phyloP scores from a whole-genome alignment of 805 yeast species.

The Spencermartinsiella europaea region DNA sequence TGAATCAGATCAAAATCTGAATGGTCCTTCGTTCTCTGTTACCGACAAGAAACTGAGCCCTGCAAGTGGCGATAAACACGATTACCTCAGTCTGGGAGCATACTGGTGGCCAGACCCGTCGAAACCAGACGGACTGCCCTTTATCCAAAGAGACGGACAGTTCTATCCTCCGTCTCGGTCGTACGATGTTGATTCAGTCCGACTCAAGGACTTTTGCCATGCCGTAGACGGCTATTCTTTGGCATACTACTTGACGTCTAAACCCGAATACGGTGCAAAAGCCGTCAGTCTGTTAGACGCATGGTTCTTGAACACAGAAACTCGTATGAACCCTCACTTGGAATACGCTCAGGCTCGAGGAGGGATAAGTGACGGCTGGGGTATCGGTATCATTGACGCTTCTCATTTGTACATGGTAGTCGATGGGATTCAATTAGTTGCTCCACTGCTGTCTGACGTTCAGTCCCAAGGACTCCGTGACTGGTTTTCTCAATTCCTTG shows the following conservation, averaged over 20 bases:
- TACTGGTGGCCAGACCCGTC: slow-evolving; percentile 6
- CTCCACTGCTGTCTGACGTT: not conserved
- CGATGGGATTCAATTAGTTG: not conserved
- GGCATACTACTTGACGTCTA: slow-evolving; percentile 3
- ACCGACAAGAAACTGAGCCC: slow-evolving; percentile 2
- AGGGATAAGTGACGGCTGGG: slow-evolving; percentile 4
- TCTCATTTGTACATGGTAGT: slow-evolving; percentile 1
- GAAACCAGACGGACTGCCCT: slow-evolving; percentile 4
- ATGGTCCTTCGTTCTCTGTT: not conserved
- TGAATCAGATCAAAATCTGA: not conserved
- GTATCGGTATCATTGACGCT: slow-evolving; percentile 7
- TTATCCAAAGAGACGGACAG: slow-evolving; percentile 2
- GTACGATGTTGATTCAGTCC: not conserved
- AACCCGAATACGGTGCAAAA: not conserved
- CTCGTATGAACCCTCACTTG: slow-evolving; percentile 7
- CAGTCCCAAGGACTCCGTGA: not conserved
- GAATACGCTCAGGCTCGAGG: slow-evolving; percentile 4
- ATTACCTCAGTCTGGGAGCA: slow-evolving; percentile 4
- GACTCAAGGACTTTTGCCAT: slow-evolving; percentile 4
- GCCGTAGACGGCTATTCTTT: slow-evolving; percentile 1
- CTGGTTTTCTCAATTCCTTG: slow-evolving; percentile 1
- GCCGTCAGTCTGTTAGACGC: not conserved
- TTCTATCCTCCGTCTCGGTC: slow-evolving; percentile 1
- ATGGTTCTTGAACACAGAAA: slow-evolving; percentile 4
- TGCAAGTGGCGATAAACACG: slow-evolving; percentile 5